A percentile compares a stretch with the other conserved stretches of the same genome.
phyloP scores from a whole-genome alignment of 768 basidiomycete species.

The Rhodotorula sphaerocarpa region DNA sequence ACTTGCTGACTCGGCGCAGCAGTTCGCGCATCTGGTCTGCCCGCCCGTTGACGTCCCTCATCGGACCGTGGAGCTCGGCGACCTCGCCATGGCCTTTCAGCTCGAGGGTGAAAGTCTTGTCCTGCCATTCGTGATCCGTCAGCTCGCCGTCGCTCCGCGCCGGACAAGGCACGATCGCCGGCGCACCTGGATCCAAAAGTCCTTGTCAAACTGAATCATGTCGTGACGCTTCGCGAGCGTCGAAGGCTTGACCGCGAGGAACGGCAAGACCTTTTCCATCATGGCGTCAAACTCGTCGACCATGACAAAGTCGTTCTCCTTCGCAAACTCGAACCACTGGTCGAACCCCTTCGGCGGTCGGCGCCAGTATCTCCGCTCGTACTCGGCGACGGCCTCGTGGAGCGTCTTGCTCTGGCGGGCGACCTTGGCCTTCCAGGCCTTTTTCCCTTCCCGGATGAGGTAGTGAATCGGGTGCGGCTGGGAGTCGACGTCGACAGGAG shows the following conservation, averaged over 20 bases:
- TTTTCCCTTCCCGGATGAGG: constrained; percentile 45
- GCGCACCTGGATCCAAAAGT: constrained; percentile 27
- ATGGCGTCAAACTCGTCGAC: constrained; percentile 69
- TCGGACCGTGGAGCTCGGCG: constrained; percentile 15
- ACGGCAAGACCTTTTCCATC: constrained; percentile 46
- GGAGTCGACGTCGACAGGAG: background rate
- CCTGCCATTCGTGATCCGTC: background rate
- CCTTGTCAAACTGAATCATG: constrained; percentile 18
- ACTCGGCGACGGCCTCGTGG: constrained; percentile 68
- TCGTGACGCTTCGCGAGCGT: constrained; percentile 38
- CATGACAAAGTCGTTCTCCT: constrained; percentile 45
- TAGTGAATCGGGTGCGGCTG: constrained; percentile 49
- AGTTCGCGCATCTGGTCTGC: constrained; percentile 24
- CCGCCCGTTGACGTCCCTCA: constrained; percentile 17
- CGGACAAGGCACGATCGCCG: background rate
- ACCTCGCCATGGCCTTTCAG: constrained; percentile 3
- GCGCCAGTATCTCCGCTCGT: constrained; percentile 64
- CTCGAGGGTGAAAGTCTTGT: constrained; percentile 33
- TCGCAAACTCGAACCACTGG: constrained; percentile 66
- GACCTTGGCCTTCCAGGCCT: constrained; percentile 51
- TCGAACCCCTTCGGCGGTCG: constrained; percentile 84
- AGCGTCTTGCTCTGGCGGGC: constrained; percentile 70
- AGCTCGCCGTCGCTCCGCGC: background rate
- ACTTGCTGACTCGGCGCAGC: constrained; percentile 26
- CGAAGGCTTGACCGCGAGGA: constrained; percentile 47